Base-by-base conservation (phyloP, 768 basidiomycete genomes). In the Macrolepiota dolichaula region DNA sequence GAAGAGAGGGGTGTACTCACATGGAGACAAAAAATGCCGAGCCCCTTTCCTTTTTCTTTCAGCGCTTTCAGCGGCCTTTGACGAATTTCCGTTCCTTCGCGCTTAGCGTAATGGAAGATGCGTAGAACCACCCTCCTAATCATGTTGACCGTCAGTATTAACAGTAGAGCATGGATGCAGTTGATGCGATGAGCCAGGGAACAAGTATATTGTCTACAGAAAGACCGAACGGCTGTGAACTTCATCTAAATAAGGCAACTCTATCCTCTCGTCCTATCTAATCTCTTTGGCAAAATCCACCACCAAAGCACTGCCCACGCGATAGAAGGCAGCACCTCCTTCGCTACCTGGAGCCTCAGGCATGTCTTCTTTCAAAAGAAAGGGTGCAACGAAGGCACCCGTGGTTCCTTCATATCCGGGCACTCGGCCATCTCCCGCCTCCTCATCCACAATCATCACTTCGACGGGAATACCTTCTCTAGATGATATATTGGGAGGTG, bases 401-500 rank as follows among this genome's bases (percentile, higher is more conserved):
- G 53, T 65, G 36, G 55, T 65, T 19, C 69, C 69, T 38, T 70
- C 73, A 32, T 76, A 78, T 46, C 64, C 77, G 13, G 89, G 88
- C 12, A 87, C 88, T 46, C 84, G 83, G 37, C 57, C 77, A 36
- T 89, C 83, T 15, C 80, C 87, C 5, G 79, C 80, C 32, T 85
- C 87, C 3, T 71, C 79, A 38, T 76, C 80, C 19, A 87, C 84
- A 0, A 67, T 79, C 58, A 75, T 89, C 62, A 86, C 83, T 6
- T 96, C 96, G 1, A 92, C 92, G 4, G 97, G 97, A 1, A 85
- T 98, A 9, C 87, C 94, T 27, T 94, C 95, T 12, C 80, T 99
- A 22, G 97, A 99, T 73, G 97, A 98, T 70, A 85, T 98, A 63
- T 85, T 98, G 40, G 95, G 95, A 57, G 95, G 94, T 29, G 94